These are phyloP conservation scores for Nitzschia putrida DNA, from an alignment of 108 stramenopile genomes.

Conservation along the genomic window DNA sequence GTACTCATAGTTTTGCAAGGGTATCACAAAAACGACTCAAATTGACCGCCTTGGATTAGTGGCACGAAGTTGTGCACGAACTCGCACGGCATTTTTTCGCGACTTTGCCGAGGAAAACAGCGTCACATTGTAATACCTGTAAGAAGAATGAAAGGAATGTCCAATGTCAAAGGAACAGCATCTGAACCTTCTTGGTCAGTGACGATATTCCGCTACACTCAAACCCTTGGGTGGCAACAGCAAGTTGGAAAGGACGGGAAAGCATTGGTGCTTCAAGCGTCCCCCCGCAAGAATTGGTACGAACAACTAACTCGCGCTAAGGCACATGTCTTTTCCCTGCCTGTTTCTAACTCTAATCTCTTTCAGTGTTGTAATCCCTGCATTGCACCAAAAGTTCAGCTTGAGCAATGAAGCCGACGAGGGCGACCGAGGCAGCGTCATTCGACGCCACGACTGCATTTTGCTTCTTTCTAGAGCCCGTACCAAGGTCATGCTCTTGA, in stretches of 20 bases:
- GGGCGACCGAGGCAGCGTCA: slow-evolving; percentile 25
- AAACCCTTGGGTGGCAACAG: slow-evolving; percentile 19
- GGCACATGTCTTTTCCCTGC: too few relatives aligned
- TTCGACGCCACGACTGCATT: slow-evolving; percentile 36
- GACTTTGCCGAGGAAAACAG: neutral
- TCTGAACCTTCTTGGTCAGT: slow-evolving; percentile 19
- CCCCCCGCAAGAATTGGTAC: slow-evolving; percentile 25
- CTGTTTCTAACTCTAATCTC: neutral
- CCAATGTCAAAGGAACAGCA: neutral
- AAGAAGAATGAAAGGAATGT: neutral
- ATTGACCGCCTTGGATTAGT: too few relatives aligned
- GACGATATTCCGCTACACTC: slow-evolving; percentile 20
- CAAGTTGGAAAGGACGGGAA: slow-evolving; percentile 4
- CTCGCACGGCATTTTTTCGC: neutral
- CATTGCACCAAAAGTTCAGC: slow-evolving; percentile 34
- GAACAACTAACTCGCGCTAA: neutral
- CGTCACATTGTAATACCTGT: neutral
- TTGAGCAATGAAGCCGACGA: slow-evolving; percentile 8
- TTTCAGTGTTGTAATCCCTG: slow-evolving; percentile 31
- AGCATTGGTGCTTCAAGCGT: neutral
- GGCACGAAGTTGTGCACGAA: too few relatives aligned
- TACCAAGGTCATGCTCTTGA: slow-evolving; percentile 40
- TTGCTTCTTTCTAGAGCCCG: slow-evolving; percentile 31
- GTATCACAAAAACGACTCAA: too few relatives aligned
- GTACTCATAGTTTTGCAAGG: too few relatives aligned